Base-by-base conservation (phyloP, 495 filamentous ascomycete species). In the Neurospora sp. region DNA sequence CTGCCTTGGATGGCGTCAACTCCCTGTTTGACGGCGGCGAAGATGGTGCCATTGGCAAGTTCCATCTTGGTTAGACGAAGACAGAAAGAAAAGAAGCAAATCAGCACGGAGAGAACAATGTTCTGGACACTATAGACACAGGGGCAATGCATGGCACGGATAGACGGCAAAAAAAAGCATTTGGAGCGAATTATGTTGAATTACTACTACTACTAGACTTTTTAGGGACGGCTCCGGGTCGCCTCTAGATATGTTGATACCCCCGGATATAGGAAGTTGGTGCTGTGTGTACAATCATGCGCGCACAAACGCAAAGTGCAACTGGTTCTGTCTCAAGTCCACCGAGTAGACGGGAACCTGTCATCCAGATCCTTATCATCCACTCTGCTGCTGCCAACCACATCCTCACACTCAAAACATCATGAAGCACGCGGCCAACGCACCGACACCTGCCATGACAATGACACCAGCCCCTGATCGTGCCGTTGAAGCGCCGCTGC, bases 1-100 rank as follows among this genome's bases (percentile, higher is more conserved):
- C 82, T n/a, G 81, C 84, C 35, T 78, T 89, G 71, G 87, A 89
- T 42, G 83, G 80, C 11, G 77, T 86, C n/a, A 84, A 85, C 48
- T 54, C 75, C 37, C 72, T 83, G 72, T 89, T 88, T 73, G 81
- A 86, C 20, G 83, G 85, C 11, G 86, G 84, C 9, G 80, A 84
- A 72, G 77, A 82, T 27, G 82, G 84, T 3, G 83, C 84, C 6
- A 78, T 89, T 46, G 87, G 83, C 6, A 81, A 46, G 39, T 88
- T 85, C 40, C 81, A 84, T 69, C 73, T 83, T 14, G 83, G 85
- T 72, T 87, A 76, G 38, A 40, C 27, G 1, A 35, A 18, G 27
- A 16, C 14, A 66, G 10, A 14, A 54, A 54, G 46, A 27, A 27
- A 59, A 27, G 20, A 54, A 10, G 11, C 46, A 66, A 4, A 1